A percentile compares a stretch with the other conserved stretches of the same genome.
phyloP scores from a whole-genome alignment of 2,329 filamentous ascomycete species.

The Epichloe sibirici region DNA sequence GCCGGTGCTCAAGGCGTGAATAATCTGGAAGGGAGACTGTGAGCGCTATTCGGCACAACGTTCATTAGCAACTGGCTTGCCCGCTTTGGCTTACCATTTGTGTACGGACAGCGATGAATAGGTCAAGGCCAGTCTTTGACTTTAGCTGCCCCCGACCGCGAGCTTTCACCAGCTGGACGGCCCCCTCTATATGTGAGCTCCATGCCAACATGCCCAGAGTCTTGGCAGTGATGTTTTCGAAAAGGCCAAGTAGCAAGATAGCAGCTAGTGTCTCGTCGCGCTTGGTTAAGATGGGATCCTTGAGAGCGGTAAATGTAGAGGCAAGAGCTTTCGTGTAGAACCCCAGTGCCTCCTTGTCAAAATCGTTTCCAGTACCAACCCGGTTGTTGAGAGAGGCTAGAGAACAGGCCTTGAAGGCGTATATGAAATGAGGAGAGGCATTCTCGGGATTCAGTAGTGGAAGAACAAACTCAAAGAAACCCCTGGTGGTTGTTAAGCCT shows the following conservation, averaged over 20 bases:
- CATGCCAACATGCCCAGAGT: conserved; percentile 42
- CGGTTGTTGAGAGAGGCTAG: conserved; percentile 44
- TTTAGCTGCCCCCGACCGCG: conserved; percentile 41
- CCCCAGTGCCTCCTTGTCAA: conserved; percentile 27
- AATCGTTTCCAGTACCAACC: conserved; percentile 19
- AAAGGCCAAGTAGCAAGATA: conserved; percentile 45
- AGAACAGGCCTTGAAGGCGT: conserved; percentile 47
- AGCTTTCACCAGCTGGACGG: conserved; percentile 44
- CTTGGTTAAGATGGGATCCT: conserved; percentile 33
- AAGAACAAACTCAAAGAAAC: conserved; percentile 45
- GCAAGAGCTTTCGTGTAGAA: conserved; percentile 43
- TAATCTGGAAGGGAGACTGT: conserved; percentile 27
- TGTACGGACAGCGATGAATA: conserved; percentile 46
- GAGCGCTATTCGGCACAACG: not conserved
- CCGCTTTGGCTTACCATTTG: conserved; percentile 34
- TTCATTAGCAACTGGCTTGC: no score
- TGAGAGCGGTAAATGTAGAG: conserved; percentile 38
- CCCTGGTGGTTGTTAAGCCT: conserved; percentile 28
- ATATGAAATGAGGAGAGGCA: conserved; percentile 32
- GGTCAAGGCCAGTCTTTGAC: conserved; percentile 37
- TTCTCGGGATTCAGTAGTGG: conserved; percentile 36
- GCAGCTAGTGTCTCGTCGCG: conserved; percentile 45
- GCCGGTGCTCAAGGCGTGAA: conserved; percentile 41
- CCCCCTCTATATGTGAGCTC: conserved; percentile 51
- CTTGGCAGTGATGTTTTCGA: conserved; percentile 46